Conservation (phyloP, 331 rosid genomes). For the Arachis monticola region DNA sequence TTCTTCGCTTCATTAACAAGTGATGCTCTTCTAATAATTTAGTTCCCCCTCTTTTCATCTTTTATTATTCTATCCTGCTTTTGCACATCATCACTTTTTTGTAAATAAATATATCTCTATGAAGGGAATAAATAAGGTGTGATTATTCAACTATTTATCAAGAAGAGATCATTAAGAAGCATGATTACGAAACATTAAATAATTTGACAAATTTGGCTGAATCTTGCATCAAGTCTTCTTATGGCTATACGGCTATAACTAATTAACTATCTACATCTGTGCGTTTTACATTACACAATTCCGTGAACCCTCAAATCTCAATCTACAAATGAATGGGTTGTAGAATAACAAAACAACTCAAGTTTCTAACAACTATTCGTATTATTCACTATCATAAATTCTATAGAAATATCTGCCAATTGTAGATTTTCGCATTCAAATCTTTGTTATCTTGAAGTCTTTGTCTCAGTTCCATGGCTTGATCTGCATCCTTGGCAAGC, state of each 20-base stretch:
- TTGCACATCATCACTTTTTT: constrained; percentile 26
- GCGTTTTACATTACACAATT: neutral
- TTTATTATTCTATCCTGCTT: constrained; percentile 12
- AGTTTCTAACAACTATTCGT: neutral
- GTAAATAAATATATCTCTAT: constrained; percentile 17
- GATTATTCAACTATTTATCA: neutral
- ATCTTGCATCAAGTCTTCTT: neutral
- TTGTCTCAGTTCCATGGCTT: constrained; percentile 59
- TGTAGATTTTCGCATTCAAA: constrained; percentile 65
- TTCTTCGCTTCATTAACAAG: constrained; percentile 46
- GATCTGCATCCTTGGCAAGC: constrained; percentile 63
- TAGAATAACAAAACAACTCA: constrained; percentile 12
- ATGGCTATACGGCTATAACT: neutral
- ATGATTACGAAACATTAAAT: neutral
- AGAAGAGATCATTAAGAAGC: neutral
- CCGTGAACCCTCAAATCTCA: neutral
- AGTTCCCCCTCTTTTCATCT: neutral
- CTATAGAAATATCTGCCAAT: constrained; percentile 67
- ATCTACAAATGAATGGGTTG: constrained; percentile 42
- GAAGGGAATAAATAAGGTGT: neutral
- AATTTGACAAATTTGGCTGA: neutral
- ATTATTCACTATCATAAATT: constrained; percentile 34
- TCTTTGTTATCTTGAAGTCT: constrained; percentile 59
- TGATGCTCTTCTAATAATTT: constrained; percentile 28
- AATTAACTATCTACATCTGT: neutral